Conservation (phyloP, 2,329 filamentous ascomycete genomes). For the Stagonosporopsis rhizophila region DNA sequence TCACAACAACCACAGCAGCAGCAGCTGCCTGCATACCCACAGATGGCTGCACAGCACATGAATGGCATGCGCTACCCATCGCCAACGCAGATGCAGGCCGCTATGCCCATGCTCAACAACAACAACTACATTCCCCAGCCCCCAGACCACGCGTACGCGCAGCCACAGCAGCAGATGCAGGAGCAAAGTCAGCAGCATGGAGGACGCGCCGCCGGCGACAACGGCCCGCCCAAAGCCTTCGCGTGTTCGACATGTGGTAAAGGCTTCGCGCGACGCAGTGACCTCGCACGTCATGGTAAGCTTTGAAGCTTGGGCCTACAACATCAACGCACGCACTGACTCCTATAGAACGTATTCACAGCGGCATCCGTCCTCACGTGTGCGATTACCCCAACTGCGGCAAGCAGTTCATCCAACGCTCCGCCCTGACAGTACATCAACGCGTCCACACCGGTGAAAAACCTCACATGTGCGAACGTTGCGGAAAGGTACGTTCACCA, state of each 20-base stretch:
- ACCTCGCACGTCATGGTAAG: slow-evolving; percentile 93
- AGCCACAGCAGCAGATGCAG: slow-evolving; percentile 45
- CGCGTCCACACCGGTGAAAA: slow-evolving; percentile 98
- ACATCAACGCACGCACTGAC: slow-evolving; percentile 44
- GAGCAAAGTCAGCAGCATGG: slow-evolving; percentile 51
- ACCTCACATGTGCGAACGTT: slow-evolving; percentile 95
- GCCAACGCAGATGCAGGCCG: slow-evolving; percentile 58
- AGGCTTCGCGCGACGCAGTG: slow-evolving; percentile 90
- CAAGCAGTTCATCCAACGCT: slow-evolving; percentile 97
- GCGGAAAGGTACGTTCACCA: slow-evolving; percentile 77
- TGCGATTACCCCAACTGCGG: slow-evolving; percentile 89
- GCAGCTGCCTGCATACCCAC: slow-evolving; percentile 56
- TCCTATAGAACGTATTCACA: slow-evolving; percentile 87
- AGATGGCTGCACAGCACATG: slow-evolving; percentile 58
- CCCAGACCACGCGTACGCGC: slow-evolving; percentile 56
- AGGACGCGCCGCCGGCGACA: slow-evolving; percentile 54
- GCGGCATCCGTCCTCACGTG: slow-evolving; percentile 85
- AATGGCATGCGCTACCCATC: slow-evolving; percentile 63
- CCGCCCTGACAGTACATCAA: slow-evolving; percentile 91
- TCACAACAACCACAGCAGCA: slow-evolving; percentile 63
- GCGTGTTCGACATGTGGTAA: slow-evolving; percentile 90
- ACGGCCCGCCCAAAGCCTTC: slow-evolving; percentile 74
- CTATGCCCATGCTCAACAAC: slow-evolving; percentile 63
- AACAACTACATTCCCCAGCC: slow-evolving; percentile 62
- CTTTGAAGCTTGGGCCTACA: slow-evolving; percentile 42